Base-by-base conservation (phyloP, 306 rosid genomes). In the Astragalus membranaceus region DNA sequence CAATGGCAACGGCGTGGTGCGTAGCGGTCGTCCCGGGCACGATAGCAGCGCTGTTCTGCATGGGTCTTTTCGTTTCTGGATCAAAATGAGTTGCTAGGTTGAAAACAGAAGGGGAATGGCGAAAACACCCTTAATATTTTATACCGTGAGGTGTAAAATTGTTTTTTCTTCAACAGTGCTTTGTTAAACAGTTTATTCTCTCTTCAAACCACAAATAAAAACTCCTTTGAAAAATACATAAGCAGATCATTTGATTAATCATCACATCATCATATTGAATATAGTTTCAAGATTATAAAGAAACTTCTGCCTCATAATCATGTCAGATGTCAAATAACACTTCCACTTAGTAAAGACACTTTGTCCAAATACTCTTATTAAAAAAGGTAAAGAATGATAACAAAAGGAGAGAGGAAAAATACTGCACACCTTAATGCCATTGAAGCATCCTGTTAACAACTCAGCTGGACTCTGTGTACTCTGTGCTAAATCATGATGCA, bases 371-470 rank as follows among this genome's bases (percentile, higher is more conserved):
- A 26, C 30, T 3, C 43, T 20, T 26, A 1, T 10, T 11, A 15
- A 7, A 2, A 41, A 29, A 41, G 41, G 39, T 7, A 58, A 60
- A 67, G 30, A 63, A 13, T 14, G 48, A 76, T 6, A 61, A 41
- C 32, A 54, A 73, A 50, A 57, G 0, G 59, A 58, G 20, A n/a
- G 35, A 64, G 26, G 23, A 75, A 73, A 56, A 75, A 39, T 23
- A 70, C 61, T 15, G 35, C 56, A 59, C 66, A 90, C 97, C 97
- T 88, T 87, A 72, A 90, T 78, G 71, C 89, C 86, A 82, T 85
- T 67, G 70, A 88, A 90, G 71, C 64, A 53, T 56, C 98, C 98
- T 10, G 64, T 88, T 74, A 93, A 63, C 74, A 93, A 83, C 85
- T 93, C 96, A 55, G 97, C 88, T 29, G 97, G 96, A 68, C 67